Evolutionary conservation across 768 basidiomycete species (phyloP), one percentile per base, ranked within the genome.

Genomic region (Sistotremastrum niveocremeum): DNA sequence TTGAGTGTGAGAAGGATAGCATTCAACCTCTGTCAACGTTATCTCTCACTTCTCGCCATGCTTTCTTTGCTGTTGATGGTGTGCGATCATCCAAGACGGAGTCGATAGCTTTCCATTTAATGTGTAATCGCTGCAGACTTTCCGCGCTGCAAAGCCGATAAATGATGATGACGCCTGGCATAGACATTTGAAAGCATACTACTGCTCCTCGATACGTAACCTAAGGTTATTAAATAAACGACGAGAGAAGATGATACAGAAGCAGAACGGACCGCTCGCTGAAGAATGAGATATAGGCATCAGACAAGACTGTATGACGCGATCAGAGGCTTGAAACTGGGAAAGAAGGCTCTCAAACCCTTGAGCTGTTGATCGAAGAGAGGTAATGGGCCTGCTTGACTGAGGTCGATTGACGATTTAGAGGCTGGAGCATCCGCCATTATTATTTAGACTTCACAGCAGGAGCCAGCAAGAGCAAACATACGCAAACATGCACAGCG

Each of bases 21-120:
- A 58, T 34, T 68, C 42, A 48, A 80, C 84, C 84, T 70, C 89
- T 67, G 57, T 89, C 87, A 29, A 89, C 65, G 55, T 82, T 89
- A 57, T 94, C 90, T 37, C 84, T 69, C 7, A 90, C 72, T 62
- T 95, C 90, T 12, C 65, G 64, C 90, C 90, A 95, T 20, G 78
- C 87, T 47, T 69, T 71, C 46, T 88, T 71, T 20, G 79, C 68
- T 7, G 79, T 77, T 51, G 63, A 77, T 45, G 74, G 59, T 36
- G 70, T 66, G 42, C 78, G 81, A 56, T 86, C 83, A 54, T 91
- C 85, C 33, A 90, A 60, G 47, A 66, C 74, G 35, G 68, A 60
- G 65, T 95, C 90, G 32, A 79, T 70, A 31, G 77, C 68, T 59
- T 75, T 81, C 49, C 74, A 72, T 59, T 77, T 84, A 46, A 73